Conservation (phyloP, 257 asterid genomes). For the Schizonepeta tenuifolia region DNA sequence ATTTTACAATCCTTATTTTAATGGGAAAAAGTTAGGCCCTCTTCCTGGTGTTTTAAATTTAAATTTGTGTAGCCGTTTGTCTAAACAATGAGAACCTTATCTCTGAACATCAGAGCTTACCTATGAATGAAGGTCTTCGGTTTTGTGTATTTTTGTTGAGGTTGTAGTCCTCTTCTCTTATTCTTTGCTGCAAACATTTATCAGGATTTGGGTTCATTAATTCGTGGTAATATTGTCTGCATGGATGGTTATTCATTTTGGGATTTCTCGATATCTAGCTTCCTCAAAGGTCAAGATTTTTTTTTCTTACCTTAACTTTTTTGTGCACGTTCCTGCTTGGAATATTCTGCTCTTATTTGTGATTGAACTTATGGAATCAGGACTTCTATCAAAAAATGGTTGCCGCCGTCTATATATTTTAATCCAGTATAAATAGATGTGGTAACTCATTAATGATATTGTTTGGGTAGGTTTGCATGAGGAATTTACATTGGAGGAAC, state of each 20-base stretch:
- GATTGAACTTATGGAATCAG: conserved; percentile 1
- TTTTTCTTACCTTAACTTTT: neutral
- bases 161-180: conserved; percentile 11
- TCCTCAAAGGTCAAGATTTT: neutral
- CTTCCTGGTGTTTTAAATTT: conserved; percentile 22
- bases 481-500: conserved; percentile 84
- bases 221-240: neutral
- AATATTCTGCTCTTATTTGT: conserved; percentile 11
- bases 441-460: conserved; percentile 12
- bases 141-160: neutral
- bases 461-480: conserved; percentile 74
- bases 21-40: neutral
- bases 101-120: conserved; percentile 1
- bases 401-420: neutral
- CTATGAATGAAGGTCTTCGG: neutral
- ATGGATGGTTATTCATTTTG: neutral
- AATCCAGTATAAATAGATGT: neutral
- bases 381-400: neutral
- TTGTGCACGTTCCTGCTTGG: neutral
- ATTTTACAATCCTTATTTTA: neutral
- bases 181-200: conserved; percentile 3
- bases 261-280: neutral
- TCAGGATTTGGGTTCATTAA: neutral
- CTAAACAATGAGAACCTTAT: neutral
- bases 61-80: neutral